Base-by-base conservation (phyloP, 257 asterid species). In the Ilex asprella region DNA sequence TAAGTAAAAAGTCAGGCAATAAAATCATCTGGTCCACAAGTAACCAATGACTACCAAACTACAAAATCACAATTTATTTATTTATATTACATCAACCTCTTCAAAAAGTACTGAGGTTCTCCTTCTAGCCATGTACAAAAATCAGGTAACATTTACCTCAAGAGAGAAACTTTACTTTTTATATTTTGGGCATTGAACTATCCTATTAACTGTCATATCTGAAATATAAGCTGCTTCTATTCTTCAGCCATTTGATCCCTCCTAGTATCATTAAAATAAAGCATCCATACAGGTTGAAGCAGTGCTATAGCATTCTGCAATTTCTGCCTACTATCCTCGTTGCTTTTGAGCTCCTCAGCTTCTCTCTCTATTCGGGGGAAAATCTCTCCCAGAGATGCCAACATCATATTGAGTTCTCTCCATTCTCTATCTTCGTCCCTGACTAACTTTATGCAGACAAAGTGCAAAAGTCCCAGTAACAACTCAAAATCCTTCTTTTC, bases 261-360 rank as follows among this genome's bases (percentile, higher is more conserved):
- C 27, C 43, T 58, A 61, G 64, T 70, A 30, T 81, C 81, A 60
- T 71, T 63, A 39, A 67, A 68, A 65, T 71, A 75, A 60, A 77
- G 71, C 61, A 76, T 65, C 83, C 83, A 81, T 53, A 84, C 74
- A 56, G 92, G 93, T 55, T 88, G 87, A 30, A 89, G 76, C 91
- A 92, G 76, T 54, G 80, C 74, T 72, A 69, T 80, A 9, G 81
- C 85, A n/a, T 66, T 61, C 30, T 66, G 60, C 65, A 92, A 59
- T 73, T 58, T 80, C 61, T 71, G 75, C 56, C 68, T 71, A 44
- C 71, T 87, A 7, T 70, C 81, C 60, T 62, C 82, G 31, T 55
- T 58, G 49, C 63, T 49, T 31, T 65, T 65, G 29, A 60, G 35
- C 43, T 76, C 79, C 56, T 78, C 74, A 14, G 65, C 76, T 71